A percentile compares a stretch with the other conserved stretches of the same genome.
Conservation (phyloP, 169 alveolate genomes). For the Eimeria falciformis region DNA sequence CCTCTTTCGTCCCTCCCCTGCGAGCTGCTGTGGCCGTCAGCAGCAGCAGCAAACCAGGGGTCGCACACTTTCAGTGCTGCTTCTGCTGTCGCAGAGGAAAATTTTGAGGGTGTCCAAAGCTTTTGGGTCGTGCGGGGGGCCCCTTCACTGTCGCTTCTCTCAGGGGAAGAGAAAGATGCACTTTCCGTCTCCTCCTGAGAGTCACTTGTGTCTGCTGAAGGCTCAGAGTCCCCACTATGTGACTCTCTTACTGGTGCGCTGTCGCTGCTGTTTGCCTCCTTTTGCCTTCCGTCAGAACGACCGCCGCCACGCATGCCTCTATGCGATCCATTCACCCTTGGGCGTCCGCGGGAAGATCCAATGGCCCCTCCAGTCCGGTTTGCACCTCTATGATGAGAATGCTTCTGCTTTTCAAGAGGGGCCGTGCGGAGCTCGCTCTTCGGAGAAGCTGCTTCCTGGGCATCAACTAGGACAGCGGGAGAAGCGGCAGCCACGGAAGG, state of each 20-base stretch:
- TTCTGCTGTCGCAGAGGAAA: not conserved
- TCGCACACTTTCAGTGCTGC: not conserved
- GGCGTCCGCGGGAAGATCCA: not conserved
- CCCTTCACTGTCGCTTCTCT: not conserved
- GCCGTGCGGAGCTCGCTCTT: not conserved
- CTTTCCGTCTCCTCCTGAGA: not conserved
- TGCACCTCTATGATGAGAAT: not conserved
- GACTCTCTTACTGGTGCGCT: not conserved
- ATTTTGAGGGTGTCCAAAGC: not conserved
- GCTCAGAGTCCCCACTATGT: not conserved
- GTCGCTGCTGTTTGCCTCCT: not conserved
- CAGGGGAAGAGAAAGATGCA: not conserved
- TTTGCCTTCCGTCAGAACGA: too few relatives aligned
- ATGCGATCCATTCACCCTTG: not conserved
- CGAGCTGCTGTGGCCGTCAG: not conserved
- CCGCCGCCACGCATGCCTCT: not conserved
- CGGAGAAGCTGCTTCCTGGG: not conserved
- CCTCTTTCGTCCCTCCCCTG: not conserved
- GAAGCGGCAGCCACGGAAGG: not conserved
- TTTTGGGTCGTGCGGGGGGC: not conserved
- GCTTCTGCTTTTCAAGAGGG: not conserved
- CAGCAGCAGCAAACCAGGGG: conserved; percentile 5
- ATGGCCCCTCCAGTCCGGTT: not conserved
- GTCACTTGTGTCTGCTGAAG: not conserved
- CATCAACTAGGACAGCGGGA: not conserved